Base-by-base conservation (phyloP, 2,329 filamentous ascomycete genomes). In the Venturiaceae sp. region DNA sequence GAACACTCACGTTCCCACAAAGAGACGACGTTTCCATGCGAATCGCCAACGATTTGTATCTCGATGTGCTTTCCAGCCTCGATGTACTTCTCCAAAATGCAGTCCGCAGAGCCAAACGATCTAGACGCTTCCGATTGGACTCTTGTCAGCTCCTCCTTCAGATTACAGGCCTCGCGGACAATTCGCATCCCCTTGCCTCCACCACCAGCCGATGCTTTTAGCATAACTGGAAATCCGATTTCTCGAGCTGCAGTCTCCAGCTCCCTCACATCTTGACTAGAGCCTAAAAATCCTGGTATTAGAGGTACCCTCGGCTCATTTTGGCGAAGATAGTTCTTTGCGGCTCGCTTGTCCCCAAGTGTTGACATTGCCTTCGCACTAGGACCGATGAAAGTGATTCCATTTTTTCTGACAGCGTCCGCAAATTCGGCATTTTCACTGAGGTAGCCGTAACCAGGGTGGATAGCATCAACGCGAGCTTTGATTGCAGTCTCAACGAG, bases 381-480 rank as follows among this genome's bases (percentile, higher is more conserved):
- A 1, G 81, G 81, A 0, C 81, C 81, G 7, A 83, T 72, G 2
- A 83, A 77, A 8, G 75, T 66, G 1, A 75, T 71, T 1, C 72
- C 69, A 0, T 73, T 74, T 9, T 65, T 53, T 2, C 75, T 70
- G 73, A 75, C 79, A 71, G 81, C 75, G 37, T 64, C 66, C 0
- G 78, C 72, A 53, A 84, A 81, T 0, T 76, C 74, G 2, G 77
- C 70, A 28, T 73, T 80, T 64, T 84, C 81, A 13, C 78, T 81
- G 1, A 84, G 70, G 68, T 95, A 84, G 8, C 81, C 81, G 69
- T 84, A 84, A 4, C 81, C 81, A 0, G 81, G 81, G 65, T 83
- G 80, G 0, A 84, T 71, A 3, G 79, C 73, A 63, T 83, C 79
- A 46, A 84, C 80, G 0, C 69, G 62, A 63, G 83, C 66, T 37